Base-by-base conservation (phyloP, 768 basidiomycete species). In the Pisolithus microcarpus region DNA sequence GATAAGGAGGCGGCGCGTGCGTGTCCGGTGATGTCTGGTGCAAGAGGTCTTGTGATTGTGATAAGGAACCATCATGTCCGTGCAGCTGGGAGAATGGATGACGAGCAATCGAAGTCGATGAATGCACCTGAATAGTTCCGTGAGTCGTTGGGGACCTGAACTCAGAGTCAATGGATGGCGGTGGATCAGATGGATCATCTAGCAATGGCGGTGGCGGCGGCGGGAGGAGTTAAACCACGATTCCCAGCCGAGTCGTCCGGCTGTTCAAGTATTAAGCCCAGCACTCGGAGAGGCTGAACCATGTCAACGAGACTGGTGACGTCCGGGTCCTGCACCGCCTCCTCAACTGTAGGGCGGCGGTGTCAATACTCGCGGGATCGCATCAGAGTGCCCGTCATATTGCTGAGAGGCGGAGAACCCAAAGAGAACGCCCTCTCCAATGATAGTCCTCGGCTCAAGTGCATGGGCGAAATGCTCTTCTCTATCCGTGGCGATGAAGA, bases 121-220 rank as follows among this genome's bases (percentile, higher is more conserved):
- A 42, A 44, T 53, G 57, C 19, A 50, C 23, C 45, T 58, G 59
- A 26, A 52, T 54, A 36, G 52, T 18, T 24, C 48, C 60, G 52
- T 55, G 57, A 45, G 48, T 65, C 11, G 47, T 55, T 53, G 52
- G 69, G 7, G 71, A 69, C 58, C 75, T 75, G 60, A 85, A 89
- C 45, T 82, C 84, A 8, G 86, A 89, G 65, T 92, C 87, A 58
- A 92, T 92, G 6, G 86, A 87, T 11, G 90, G 90, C 5, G 90
- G 90, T 19, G 89, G 90, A 63, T 92, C 90, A 2, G 82, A 84
- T 19, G 90, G 90, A 65, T 92, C 90, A 59, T 92, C 90, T 72
- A 91, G 77, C 31, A 84, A 81, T 16, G 84, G 85, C 0, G 88
- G 87, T 5, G 89, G 89, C 0, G 89, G 90, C 0, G 86, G 21